A percentile compares a stretch with the other conserved stretches of the same genome.
Conservation (phyloP, 371 early-diverging fungal genomes). For the Mortierella sp. region DNA sequence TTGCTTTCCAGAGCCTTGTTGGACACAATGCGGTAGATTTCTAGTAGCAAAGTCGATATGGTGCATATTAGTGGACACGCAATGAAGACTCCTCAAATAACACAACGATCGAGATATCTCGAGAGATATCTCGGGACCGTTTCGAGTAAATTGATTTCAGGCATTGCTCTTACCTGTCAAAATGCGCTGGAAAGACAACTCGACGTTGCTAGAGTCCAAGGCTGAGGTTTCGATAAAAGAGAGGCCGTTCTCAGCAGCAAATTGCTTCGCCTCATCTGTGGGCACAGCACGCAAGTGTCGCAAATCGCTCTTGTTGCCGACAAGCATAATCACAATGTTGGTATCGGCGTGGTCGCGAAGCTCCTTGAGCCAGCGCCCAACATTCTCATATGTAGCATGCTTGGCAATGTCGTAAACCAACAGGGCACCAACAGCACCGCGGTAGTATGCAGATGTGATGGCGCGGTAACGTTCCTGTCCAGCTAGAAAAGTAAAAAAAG, state of each 20-base stretch:
- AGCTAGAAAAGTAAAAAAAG: constrained; percentile 60
- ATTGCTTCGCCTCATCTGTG: constrained; percentile 96
- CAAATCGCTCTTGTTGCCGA: constrained; percentile 99
- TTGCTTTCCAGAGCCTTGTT: constrained; percentile 89
- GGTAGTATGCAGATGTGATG: constrained; percentile 95
- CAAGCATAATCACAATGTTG: constrained; percentile 98
- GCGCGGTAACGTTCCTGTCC: constrained; percentile 93
- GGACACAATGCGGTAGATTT: constrained; percentile 92
- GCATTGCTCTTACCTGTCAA: constrained; percentile 88
- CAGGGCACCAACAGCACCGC: constrained; percentile 99
- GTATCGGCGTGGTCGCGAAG: constrained; percentile 97
- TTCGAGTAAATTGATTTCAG: too few relatives aligned
- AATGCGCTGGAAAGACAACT: constrained; percentile 92
- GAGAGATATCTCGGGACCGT: too few relatives aligned
- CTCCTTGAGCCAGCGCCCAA: constrained; percentile 98
- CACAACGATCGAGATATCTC: too few relatives aligned
- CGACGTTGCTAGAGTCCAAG: constrained; percentile 94
- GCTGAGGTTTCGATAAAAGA: constrained; percentile 98
- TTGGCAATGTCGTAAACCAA: constrained; percentile 99
- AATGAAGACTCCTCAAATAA: too few relatives aligned
- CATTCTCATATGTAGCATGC: constrained; percentile 95
- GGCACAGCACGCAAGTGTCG: constrained; percentile 95
- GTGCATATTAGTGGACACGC: too few relatives aligned
- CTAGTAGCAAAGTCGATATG: constrained; percentile 60
- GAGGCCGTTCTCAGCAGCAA: constrained; percentile 93